Base-by-base conservation (phyloP, 352 stramenopile species). In the Globisporangium canariense region DNA sequence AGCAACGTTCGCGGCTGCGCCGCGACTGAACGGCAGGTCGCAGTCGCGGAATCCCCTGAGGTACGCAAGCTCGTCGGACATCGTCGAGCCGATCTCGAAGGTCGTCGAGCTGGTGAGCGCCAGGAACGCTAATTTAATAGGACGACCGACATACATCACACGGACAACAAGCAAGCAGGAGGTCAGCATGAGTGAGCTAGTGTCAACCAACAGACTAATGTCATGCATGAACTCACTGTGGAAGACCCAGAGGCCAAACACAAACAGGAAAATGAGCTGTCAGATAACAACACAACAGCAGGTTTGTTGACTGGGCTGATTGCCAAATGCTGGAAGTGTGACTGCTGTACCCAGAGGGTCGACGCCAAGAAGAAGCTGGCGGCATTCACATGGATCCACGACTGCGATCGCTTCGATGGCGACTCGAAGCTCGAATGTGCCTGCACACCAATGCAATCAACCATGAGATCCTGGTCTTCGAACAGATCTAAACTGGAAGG, bases 21-120 rank as follows among this genome's bases (percentile, higher is more conserved):
- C 78, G 28, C 67, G 70, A 53, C 77, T 86, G 73, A 93, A 93
- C 4, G 83, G 85, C 36, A 94, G 71, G 61, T 93, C 86, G 62
- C 75, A 93, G 46, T 86, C 74, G 32, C 74, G 54, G 36, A 88
- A 88, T 25, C 77, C 78, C 20, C 38, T 65, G 46, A 95, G 58
- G 68, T 96, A 95, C 54, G 79, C 57, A 34, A 95, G 72, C 9
- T 84, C 62, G 58, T 86, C 69, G 5, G 70, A 36, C 36, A 70
- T 74, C 49, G 79, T 74, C 49, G 79, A 83, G 45, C 70, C 76
- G 30, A 87, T 69, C 73, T 95, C 88, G 66, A 89, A 90, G 4
- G 83, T 93, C 4, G 88, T 95, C 36, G 62, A 73, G 64, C 86
- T 89, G 11, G 68, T 69, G 38, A 94, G 49, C 30, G 75, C 76